Evolutionary conservation across 176 grass and related monocot species (phyloP).

Genomic region (Triticum timopheevii): DNA sequence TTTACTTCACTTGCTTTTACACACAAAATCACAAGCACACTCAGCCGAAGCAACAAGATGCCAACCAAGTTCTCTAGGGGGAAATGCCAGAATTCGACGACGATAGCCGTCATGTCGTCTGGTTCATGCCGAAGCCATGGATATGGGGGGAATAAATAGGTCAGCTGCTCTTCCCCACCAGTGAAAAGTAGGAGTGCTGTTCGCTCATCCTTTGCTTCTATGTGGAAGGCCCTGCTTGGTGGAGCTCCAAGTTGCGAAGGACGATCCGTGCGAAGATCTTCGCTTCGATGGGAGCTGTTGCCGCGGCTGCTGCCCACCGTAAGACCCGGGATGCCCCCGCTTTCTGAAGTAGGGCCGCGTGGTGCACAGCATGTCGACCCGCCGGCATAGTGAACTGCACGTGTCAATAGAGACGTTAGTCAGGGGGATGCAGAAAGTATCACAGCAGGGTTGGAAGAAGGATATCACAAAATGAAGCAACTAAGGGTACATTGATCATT

Average conservation of each 20-base stretch:
- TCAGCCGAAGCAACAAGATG: not conserved
- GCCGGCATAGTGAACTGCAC: constrained; percentile 92
- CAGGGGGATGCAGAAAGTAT: not conserved
- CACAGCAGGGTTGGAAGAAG: not conserved
- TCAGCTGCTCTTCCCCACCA: not conserved
- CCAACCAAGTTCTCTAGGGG: not conserved
- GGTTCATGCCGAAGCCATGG: not conserved
- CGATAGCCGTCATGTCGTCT: not conserved
- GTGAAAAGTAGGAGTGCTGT: too few species aligned
- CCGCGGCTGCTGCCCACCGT: constrained; percentile 69
- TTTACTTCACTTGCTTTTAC: constrained; percentile 9
- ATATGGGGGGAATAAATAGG: not conserved
- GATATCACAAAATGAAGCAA: not conserved
- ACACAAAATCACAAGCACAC: not conserved
- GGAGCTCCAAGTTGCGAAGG: constrained; percentile 93
- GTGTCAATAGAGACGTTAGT: not conserved
- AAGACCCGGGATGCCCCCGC: constrained; percentile 74
- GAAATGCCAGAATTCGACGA: not conserved
- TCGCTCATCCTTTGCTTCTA: constrained; percentile 23
- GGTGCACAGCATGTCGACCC: constrained; percentile 82
- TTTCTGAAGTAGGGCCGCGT: constrained; percentile 76
- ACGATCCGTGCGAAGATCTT: constrained; percentile 94
- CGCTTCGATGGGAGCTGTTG: constrained; percentile 83
- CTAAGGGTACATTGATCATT: not conserved
- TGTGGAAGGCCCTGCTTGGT: constrained; percentile 58